Evolutionary conservation across 2,329 filamentous ascomycete species (phyloP), one percentile per base, ranked within the genome.

Genomic region (Nothopassalora personata): DNA sequence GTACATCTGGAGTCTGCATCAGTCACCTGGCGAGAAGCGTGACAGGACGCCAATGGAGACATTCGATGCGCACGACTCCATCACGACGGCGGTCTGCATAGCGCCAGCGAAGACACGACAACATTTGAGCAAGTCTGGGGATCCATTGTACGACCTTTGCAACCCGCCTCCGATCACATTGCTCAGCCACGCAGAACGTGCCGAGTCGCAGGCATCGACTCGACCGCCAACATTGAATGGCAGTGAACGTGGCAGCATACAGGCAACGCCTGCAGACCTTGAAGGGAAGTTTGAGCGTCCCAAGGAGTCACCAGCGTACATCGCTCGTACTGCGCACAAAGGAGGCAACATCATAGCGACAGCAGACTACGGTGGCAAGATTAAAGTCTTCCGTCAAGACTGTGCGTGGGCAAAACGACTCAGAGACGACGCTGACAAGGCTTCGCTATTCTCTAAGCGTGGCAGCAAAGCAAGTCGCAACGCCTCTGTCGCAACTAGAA

Each of bases 311-410:
- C 89, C 91, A 0, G 85, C 87, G 0, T 96, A 95, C 68, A 75
- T 92, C 36, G 82, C 90, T 10, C 86, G 91, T 15, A 88, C 86
- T 6, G 82, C 82, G 15, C 94, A 99, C 71, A 77, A 80, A 13
- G 86, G 87, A 60, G 94, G 94, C 28, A 90, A 96, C 68, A 97
- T 99, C 62, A 87, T 99, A 57, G 84, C 97, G 53, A 96, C 93
- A 0, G 90, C 92, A 1, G 93, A 97, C 72, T 90, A 91, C 67
- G 86, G 85, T 0, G 94, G 94, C 36, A 84, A 86, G 28, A 94
- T 99, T 76, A 97, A 97, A 72, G 88, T 97, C 0, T 97, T 97
- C 71, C 85, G 94, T 19, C 93, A 97, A 73, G 94, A 99, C 71
- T 97, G 93, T 71, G 94, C 93, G 0, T 90, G 83, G 67, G 75